phyloP scores from a whole-genome alignment of 805 yeast genomes.

The Starmerella scarabaei region DNA sequence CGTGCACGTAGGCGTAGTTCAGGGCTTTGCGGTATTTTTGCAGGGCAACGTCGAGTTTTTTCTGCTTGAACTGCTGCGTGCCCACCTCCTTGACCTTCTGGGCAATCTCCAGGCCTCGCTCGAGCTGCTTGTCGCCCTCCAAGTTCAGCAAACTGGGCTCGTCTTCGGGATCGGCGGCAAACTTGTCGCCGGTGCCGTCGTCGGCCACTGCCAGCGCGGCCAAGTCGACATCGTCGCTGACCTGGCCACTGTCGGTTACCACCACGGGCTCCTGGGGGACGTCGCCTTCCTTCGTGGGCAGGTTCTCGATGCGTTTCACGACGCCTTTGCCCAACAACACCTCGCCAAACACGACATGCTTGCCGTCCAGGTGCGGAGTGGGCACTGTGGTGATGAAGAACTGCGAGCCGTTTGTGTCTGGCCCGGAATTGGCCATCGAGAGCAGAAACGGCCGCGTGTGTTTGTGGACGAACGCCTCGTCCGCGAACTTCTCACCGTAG shows the following conservation, averaged over 20 bases:
- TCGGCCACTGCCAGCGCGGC: constrained; percentile 39
- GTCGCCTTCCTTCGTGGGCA: constrained; percentile 52
- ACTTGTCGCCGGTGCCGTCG: constrained; percentile 77
- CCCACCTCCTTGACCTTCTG: constrained; percentile 61
- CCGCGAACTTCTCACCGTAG: constrained; percentile 78
- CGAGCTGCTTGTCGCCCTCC: constrained; percentile 29
- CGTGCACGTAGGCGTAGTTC: constrained; percentile 54
- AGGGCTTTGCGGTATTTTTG: constrained; percentile 63
- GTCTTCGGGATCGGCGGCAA: constrained; percentile 63
- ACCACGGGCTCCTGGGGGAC: constrained; percentile 58
- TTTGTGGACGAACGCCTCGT: constrained; percentile 64
- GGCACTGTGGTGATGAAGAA: constrained; percentile 86
- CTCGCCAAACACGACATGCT: constrained; percentile 93
- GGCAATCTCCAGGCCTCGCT: constrained; percentile 48
- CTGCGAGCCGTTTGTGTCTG: constrained; percentile 91
- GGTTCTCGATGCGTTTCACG: constrained; percentile 64
- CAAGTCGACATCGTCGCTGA: constrained; percentile 45
- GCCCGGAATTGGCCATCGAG: constrained; percentile 96
- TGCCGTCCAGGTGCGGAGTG: constrained; percentile 89
- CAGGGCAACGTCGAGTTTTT: constrained; percentile 43
- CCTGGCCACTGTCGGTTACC: constrained; percentile 66
- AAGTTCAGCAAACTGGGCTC: constrained; percentile 51
- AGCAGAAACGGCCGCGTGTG: constrained; percentile 80
- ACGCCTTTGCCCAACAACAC: constrained; percentile 73
- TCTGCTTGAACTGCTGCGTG: constrained; percentile 56